Base-by-base conservation (phyloP, 768 basidiomycete genomes). In the Suillus luteus region DNA sequence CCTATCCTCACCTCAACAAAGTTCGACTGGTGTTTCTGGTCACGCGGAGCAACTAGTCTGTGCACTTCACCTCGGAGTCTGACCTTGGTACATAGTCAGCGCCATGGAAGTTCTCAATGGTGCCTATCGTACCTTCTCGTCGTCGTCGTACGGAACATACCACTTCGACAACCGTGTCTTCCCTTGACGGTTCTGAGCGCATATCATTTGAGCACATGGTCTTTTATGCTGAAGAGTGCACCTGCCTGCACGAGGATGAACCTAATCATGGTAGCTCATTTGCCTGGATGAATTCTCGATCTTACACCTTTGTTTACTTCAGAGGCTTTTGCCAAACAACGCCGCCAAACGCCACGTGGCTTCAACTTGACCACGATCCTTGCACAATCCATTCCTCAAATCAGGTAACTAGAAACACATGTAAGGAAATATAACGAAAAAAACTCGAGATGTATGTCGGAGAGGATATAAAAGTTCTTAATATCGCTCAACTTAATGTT, bases 121-220 rank as follows among this genome's bases (percentile, higher is more conserved):
- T 27, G 7, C 38, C 54, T 14, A 63, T 41, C 76, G 55, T 58
- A 93, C 94, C 89, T 99, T 99, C 83, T 99, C 97, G 69, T 99
- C 97, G 73, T 99, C 97, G 70, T 98, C 96, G 69, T 95, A 99
- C 1, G 97, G 97, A 33, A 93, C 93, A 80, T 99, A 99, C 96
- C 96, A 99, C 78, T 99, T 99, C 11, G 94, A 95, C 58, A 99
- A 77, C 62, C 97, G 84, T 3, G 96, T 99, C 81, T 99, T 99
- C 19, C 97, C 97, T 80, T 99, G 97, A 46, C 96, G 88, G 75
- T 99, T 99, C 95, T 99, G 51, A 38, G 24, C 40, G 24, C 31
- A 60, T 49, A 55, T 67, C 51, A 55, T 7, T 55, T 27, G 19
- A 48, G 68, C 5, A 49, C 11, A 24, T 19, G n/a, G n/a, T 65